A percentile compares a stretch with the other conserved stretches of the same genome.
These are phyloP conservation scores for Geoglossum cookeanum DNA, from an alignment of 2,329 filamentous ascomycete species.

Conservation along the genomic window DNA sequence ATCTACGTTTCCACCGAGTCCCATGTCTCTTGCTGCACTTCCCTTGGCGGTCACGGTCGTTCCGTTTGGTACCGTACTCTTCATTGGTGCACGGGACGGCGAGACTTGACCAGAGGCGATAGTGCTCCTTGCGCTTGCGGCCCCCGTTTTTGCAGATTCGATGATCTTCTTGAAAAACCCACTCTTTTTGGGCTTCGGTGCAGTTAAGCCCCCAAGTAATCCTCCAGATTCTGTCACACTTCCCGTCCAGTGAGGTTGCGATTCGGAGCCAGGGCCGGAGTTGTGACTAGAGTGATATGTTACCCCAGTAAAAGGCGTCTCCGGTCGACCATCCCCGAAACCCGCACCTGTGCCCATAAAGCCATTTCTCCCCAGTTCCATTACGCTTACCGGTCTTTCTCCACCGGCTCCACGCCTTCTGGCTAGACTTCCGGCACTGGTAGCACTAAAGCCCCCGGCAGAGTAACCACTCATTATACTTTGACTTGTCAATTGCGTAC, in stretches of 20 bases:
- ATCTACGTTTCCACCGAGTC: constrained; percentile 44
- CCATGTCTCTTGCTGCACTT: constrained; percentile 46
- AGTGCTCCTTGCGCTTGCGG: constrained; percentile 72
- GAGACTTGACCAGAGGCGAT: constrained; percentile 42
- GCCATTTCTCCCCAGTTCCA: constrained; percentile 38
- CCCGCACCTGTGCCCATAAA: constrained; percentile 15
- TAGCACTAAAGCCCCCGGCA: constrained; percentile 79
- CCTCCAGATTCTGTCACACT: constrained; percentile 14
- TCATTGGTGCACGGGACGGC: constrained; percentile 27
- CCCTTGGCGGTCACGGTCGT: constrained; percentile 36
- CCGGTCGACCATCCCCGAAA: neutral
- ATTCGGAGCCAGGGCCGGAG: neutral
- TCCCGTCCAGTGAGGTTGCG: neutral
- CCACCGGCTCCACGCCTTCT: constrained; percentile 41
- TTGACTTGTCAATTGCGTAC: constrained; percentile 58
- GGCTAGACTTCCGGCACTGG: constrained; percentile 83
- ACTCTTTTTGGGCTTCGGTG: constrained; percentile 41
- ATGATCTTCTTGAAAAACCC: constrained; percentile 94
- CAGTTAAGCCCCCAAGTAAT: constrained; percentile 15
- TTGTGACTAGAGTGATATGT: constrained; percentile 5
- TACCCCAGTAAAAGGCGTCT: constrained; percentile 1
- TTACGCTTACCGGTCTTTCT: constrained; percentile 40
- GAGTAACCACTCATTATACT: constrained; percentile 91
- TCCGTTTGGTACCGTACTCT: constrained; percentile 27
- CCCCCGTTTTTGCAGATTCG: constrained; percentile 82